These are phyloP conservation scores for Lactuca saligna DNA, from an alignment of 129 eudicot genomes.

Conservation along the genomic window DNA sequence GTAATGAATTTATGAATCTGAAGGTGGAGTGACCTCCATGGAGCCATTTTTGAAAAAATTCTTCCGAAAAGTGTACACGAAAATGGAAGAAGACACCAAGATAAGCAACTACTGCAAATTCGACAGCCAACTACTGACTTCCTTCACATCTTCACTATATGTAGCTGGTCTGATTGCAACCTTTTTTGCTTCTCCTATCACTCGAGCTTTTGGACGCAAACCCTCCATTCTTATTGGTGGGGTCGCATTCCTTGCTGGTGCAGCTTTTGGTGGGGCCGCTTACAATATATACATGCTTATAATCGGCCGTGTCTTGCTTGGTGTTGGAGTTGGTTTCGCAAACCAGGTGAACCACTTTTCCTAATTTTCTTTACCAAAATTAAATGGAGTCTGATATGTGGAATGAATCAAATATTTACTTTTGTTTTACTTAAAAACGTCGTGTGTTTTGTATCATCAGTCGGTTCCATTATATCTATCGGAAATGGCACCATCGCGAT, in stretches of 20 bases:
- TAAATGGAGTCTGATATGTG: not conserved
- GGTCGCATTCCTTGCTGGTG: conserved; percentile 49
- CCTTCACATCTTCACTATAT: conserved; percentile 56
- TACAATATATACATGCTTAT: conserved; percentile 55
- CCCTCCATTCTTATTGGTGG: conserved; percentile 63
- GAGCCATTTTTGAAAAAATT: conserved; percentile 55
- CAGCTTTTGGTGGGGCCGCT: conserved; percentile 60
- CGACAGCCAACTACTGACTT: conserved; percentile 48
- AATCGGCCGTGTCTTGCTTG: conserved; percentile 64
- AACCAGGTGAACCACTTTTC: conserved; percentile 46
- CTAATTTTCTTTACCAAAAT: not conserved
- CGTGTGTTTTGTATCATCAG: conserved; percentile 25
- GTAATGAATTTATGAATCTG: conserved; percentile 9
- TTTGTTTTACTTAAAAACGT: not conserved
- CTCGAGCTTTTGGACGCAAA: conserved; percentile 59
- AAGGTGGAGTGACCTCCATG: conserved; percentile 75
- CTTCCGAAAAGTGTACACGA: conserved; percentile 50
- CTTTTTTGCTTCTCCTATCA: conserved; percentile 55
- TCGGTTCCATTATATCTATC: conserved; percentile 53
- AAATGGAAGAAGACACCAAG: conserved; percentile 39
- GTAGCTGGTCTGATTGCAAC: conserved; percentile 57
- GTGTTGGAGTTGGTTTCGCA: conserved; percentile 68
- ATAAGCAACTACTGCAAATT: conserved; percentile 67
- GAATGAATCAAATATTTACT: not conserved
- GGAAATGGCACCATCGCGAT: conserved; percentile 56